Conservation (phyloP, 139 green algal genomes). For the Picochlorum costavermella region DNA sequence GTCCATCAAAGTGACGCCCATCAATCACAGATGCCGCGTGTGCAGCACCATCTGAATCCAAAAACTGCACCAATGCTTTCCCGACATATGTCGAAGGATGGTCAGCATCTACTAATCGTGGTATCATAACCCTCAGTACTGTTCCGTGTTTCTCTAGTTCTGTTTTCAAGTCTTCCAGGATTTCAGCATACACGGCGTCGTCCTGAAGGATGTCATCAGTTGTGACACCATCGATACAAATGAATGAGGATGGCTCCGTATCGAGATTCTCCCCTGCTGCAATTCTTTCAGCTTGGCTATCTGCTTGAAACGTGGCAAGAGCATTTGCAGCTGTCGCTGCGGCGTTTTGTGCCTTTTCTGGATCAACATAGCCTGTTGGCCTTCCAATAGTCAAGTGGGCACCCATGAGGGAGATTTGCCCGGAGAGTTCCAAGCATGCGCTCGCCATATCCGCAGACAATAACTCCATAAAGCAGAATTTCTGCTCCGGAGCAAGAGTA, state of each 20-base stretch:
- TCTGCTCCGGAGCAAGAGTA: conserved; percentile 43
- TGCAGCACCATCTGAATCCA: conserved; percentile 26
- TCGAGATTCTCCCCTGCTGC: not conserved
- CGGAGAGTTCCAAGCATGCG: conserved; percentile 68
- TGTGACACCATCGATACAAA: conserved; percentile 50
- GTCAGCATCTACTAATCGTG: conserved; percentile 24
- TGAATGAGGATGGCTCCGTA: conserved; percentile 22
- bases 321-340: conserved; percentile 38
- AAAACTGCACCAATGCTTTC: conserved; percentile 62
- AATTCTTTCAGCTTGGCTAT: not conserved
- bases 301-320: conserved; percentile 40
- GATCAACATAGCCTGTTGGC: conserved; percentile 78
- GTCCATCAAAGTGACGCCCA: conserved; percentile 58
- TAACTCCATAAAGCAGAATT: conserved; percentile 85
- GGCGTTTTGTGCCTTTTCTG: conserved; percentile 44
- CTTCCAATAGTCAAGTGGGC: conserved; percentile 65
- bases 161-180: conserved; percentile 54
- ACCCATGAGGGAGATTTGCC: conserved; percentile 66
- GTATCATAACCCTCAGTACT: conserved; percentile 47
- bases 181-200: conserved; percentile 52
- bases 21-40: conserved; percentile 47
- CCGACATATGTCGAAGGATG: conserved; percentile 29
- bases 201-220: conserved; percentile 40
- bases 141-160: conserved; percentile 51
- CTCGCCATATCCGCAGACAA: conserved; percentile 73